Percentiles rank a stretch among this genome's conserved stretches.
Evolutionary conservation across 2,329 filamentous ascomycete genomes (phyloP).

Genomic region (Pseudogymnoascus sp.): DNA sequence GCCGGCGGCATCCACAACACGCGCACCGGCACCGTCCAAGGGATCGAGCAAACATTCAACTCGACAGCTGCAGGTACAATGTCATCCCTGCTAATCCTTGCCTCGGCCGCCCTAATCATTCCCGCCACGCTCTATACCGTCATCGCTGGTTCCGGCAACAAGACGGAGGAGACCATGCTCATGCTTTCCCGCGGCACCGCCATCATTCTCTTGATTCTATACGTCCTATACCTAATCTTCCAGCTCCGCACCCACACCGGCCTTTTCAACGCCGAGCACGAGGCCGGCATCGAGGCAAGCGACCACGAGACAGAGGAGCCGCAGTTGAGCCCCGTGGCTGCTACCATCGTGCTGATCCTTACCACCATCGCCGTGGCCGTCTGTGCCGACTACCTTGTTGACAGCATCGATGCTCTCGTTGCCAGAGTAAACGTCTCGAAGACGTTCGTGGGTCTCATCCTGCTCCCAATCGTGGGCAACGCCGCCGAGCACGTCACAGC

Average conservation of each 20-base stretch:
- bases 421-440: slow-evolving; percentile 63
- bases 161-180: slow-evolving; percentile 50
- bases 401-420: slow-evolving; percentile 66
- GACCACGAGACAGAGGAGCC: slow-evolving; percentile 40
- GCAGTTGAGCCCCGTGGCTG: slow-evolving; percentile 54
- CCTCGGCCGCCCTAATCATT: slow-evolving; percentile 68
- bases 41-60: slow-evolving; percentile 64
- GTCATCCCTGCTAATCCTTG: slow-evolving; percentile 50
- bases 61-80: slow-evolving; percentile 70
- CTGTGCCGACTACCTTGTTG: slow-evolving; percentile 70
- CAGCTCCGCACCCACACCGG: slow-evolving; percentile 67
- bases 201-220: slow-evolving; percentile 65
- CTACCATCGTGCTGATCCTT: slow-evolving; percentile 55
- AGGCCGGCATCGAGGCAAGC: slow-evolving; percentile 19
- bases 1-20: slow-evolving; percentile 61
- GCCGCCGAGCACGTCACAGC: slow-evolving; percentile 76
- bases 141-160: slow-evolving; percentile 38
- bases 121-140: slow-evolving; percentile 68
- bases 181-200: slow-evolving; percentile 67
- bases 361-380: slow-evolving; percentile 62
- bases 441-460: slow-evolving; percentile 71
- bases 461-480: slow-evolving; percentile 73
- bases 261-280: slow-evolving; percentile 53
- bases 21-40: slow-evolving; percentile 40
- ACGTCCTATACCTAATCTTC: slow-evolving; percentile 69